phyloP scores from a whole-genome alignment of 768 basidiomycete genomes.

The Phanerodontia chrysosporium region DNA sequence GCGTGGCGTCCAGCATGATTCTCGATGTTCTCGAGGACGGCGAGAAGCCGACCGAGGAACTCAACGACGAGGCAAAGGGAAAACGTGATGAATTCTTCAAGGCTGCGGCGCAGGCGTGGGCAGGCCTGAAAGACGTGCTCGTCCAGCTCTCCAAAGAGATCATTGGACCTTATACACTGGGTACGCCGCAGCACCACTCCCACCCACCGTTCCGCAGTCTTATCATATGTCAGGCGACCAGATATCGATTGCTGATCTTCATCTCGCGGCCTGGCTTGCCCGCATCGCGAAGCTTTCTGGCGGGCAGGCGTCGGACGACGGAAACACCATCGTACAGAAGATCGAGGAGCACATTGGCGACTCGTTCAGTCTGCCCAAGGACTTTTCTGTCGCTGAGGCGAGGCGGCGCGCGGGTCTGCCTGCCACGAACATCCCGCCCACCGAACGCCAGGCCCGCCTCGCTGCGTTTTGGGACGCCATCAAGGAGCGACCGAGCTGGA shows the following conservation, averaged over 20 bases:
- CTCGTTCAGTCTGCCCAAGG: constrained; percentile 41
- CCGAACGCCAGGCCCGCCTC: constrained; percentile 46
- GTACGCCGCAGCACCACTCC: constrained; percentile 35
- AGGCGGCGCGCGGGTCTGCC: constrained; percentile 27
- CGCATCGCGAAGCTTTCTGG: constrained; percentile 57
- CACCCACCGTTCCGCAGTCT: not conserved
- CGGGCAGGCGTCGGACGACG: constrained; percentile 45
- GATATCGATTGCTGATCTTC: constrained; percentile 75
- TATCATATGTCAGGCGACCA: constrained; percentile 61
- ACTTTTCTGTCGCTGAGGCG: constrained; percentile 32
- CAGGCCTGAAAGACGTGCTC: constrained; percentile 41
- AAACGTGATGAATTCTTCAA: constrained; percentile 48
- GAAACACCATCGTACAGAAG: constrained; percentile 44
- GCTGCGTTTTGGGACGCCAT: constrained; percentile 69
- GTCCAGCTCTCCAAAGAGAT: constrained; percentile 50
- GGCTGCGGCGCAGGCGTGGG: constrained; percentile 50
- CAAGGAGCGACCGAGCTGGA: constrained; percentile 51
- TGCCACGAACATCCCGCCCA: constrained; percentile 22
- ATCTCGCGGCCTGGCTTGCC: constrained; percentile 73
- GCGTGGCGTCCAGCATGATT: constrained; percentile 38
- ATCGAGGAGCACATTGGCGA: constrained; percentile 49
- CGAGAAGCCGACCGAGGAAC: constrained; percentile 33
- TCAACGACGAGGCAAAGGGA: constrained; percentile 36
- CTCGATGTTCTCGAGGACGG: constrained; percentile 45
- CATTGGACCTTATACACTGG: constrained; percentile 60